These are phyloP conservation scores for Stevia rebaudiana DNA, from an alignment of 140 eudicot species.

Conservation along the genomic window DNA sequence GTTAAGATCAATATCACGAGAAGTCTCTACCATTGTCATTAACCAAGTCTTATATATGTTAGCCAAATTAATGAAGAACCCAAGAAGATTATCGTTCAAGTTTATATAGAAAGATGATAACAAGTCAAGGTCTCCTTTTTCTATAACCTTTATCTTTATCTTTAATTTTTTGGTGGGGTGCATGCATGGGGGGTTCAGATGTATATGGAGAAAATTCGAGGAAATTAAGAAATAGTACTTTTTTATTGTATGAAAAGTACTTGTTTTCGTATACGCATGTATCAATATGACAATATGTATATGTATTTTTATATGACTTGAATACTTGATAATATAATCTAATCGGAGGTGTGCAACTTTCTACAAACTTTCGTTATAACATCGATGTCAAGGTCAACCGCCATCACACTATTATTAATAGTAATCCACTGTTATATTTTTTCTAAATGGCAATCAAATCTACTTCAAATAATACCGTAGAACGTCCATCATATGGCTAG, in stretches of 20 bases:
- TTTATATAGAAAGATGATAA: not conserved
- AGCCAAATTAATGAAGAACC: slow-evolving; percentile 19
- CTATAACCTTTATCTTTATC: not conserved
- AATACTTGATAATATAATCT: not conserved
- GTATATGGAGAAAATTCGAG: not conserved
- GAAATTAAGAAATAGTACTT: slow-evolving; percentile 1
- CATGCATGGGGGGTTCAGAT: not conserved
- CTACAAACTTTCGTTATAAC: not conserved
- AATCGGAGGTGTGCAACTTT: not conserved
- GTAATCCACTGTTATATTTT: no score
- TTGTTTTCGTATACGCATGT: not conserved
- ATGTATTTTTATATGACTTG: not conserved
- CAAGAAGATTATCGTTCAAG: not conserved
- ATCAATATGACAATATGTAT: not conserved
- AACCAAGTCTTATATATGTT: slow-evolving; percentile 13
- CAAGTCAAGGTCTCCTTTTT: slow-evolving; percentile 2
- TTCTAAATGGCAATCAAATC: no score
- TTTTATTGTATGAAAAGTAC: not conserved
- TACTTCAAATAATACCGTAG: no score
- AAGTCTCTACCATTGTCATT: slow-evolving; percentile 23
- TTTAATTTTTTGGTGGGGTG: not conserved
- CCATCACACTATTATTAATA: no score
- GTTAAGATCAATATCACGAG: slow-evolving; percentile 32
- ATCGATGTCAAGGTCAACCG: no score
- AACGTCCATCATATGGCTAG: no score